phyloP scores from a whole-genome alignment of 441 rosid species.

The Viola pubescens region DNA sequence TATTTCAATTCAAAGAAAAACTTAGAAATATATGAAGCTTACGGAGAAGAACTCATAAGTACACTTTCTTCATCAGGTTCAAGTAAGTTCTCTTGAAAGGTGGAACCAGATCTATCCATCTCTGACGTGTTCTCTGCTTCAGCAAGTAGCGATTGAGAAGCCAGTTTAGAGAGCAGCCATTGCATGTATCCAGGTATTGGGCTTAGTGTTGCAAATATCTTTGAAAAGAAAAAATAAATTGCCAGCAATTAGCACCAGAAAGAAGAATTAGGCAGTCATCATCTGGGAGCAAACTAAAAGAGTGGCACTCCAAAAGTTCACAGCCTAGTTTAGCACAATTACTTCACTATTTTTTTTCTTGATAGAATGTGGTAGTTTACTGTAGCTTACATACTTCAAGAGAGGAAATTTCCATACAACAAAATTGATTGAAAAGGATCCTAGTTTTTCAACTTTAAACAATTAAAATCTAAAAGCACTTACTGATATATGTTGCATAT shows the following conservation, averaged over 20 bases:
- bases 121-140: slow-evolving; percentile 30
- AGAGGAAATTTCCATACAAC: no score
- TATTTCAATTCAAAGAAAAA: not conserved
- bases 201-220: slow-evolving; percentile 94
- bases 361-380: not conserved
- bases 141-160: slow-evolving; percentile 65
- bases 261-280: slow-evolving; percentile 1
- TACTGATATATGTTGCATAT: slow-evolving; percentile 81
- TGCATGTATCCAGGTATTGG: slow-evolving; percentile 91
- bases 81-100: slow-evolving; percentile 65
- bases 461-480: slow-evolving; percentile 27
- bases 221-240: slow-evolving; percentile 11
- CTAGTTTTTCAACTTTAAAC: slow-evolving; percentile 3
- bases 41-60: slow-evolving; percentile 37
- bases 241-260: slow-evolving; percentile 18
- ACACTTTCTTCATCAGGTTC: slow-evolving; percentile 79
- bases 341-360: not conserved
- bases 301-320: slow-evolving; percentile 1
- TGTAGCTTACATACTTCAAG: not conserved
- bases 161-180: slow-evolving; percentile 86
- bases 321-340: not conserved
- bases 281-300: not conserved
- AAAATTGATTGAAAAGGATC: not conserved
- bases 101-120: slow-evolving; percentile 31
- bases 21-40: slow-evolving; percentile 4